Evolutionary conservation across 208 protist species (phyloP).

Genomic region (Trypanosoma vivax): DNA sequence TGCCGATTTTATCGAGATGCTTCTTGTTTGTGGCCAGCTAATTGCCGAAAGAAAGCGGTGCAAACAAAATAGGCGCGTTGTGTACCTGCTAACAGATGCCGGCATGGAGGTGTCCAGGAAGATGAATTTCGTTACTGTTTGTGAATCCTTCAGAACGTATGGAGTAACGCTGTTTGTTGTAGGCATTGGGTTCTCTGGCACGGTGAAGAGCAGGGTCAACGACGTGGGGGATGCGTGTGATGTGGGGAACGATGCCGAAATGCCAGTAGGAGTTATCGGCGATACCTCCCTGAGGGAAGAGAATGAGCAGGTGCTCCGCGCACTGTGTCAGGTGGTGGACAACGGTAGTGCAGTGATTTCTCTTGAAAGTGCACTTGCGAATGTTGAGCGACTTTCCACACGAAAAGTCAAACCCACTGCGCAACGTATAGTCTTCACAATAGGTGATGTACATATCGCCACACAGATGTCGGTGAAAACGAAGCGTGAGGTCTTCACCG

Average conservation of each 20-base stretch:
- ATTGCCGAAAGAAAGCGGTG: slow-evolving; percentile 42
- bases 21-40: slow-evolving; percentile 71
- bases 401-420: slow-evolving; percentile 41
- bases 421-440: slow-evolving; percentile 38
- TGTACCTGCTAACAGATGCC: slow-evolving; percentile 87
- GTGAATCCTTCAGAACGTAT: slow-evolving; percentile 32
- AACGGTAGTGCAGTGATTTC: slow-evolving; percentile 36
- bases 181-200: slow-evolving; percentile 46
- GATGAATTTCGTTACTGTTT: slow-evolving; percentile 42
- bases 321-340: slow-evolving; percentile 30
- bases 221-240: slow-evolving; percentile 16
- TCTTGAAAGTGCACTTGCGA: slow-evolving; percentile 29
- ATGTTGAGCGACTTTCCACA: slow-evolving; percentile 19
- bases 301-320: slow-evolving; percentile 63
- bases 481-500: slow-evolving; percentile 35
- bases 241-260: slow-evolving; percentile 4
- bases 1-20: slow-evolving; percentile 73
- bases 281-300: too few species aligned
- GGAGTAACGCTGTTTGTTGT: slow-evolving; percentile 74
- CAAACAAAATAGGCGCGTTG: slow-evolving; percentile 51
- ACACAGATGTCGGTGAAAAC: slow-evolving; percentile 70
- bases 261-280: too few species aligned
- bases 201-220: slow-evolving; percentile 1
- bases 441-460: slow-evolving; percentile 65
- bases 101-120: slow-evolving; percentile 55